Base-by-base conservation (phyloP, 768 basidiomycete species). In the Fistulinella prunicolor region DNA sequence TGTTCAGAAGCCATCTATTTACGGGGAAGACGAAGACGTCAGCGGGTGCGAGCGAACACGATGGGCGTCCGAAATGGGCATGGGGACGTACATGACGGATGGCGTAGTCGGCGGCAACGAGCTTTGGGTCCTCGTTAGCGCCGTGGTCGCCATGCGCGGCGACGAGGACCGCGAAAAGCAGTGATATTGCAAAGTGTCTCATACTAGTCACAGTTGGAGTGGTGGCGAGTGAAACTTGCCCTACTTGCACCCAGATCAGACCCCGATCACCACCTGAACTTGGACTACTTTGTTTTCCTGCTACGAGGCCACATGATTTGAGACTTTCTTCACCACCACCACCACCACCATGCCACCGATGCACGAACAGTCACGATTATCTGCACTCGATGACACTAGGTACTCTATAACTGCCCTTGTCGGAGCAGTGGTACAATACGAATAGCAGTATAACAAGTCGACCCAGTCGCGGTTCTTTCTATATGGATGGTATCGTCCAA, bases 1-100 rank as follows among this genome's bases (percentile, higher is more conserved):
- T 94, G 91, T 60, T 94, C 91, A 22, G 80, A 77, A 38, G 87
- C 81, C 91, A 94, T 94, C 89, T 93, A 68, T 19, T 16, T 10
- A 42, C n/a, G n/a, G n/a, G 32, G 30, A 49, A 23, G 34, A 55
- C n/a, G 46, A 47, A 47, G 45, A 48, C 24, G 44, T 54, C 38
- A 63, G 56, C 44, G 47, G 40, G 42, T 46, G 40, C 26, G 21
- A 16, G 21, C 17, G 26, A 38, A 41, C 10, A 44, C 44, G 22
- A 34, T 38, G 20, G 14, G 26, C 4, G 42, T 51, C 53, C 42
- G 41, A 22, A 51, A 46, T 43, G 28, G 44, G 53, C 26, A 47
- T 38, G 34, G 14, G 26, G 23, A 81, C 90, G 60, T 82, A 95
- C 93, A 75, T 97, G 94, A 75, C 87, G 76, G 65, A 86, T 75